Evolutionary conservation across 148 eudicot genomes (phyloP), one percentile per base, ranked within the genome.

Genomic region (Rhododendron griersonianum): DNA sequence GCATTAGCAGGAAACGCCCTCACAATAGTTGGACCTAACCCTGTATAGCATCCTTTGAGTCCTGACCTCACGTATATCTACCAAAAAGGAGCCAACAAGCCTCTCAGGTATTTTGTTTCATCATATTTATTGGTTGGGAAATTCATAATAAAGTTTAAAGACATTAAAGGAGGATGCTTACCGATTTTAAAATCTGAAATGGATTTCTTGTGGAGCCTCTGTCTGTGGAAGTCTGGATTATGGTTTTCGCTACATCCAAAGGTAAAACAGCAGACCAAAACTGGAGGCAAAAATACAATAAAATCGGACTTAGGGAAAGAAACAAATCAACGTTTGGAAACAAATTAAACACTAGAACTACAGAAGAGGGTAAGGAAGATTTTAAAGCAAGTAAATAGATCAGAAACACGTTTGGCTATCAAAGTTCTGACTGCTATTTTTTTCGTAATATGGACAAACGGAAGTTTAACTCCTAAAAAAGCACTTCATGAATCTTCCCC

Each of bases 1-100:
- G 99, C 99, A 91, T 96, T 96, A 81, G 99, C 99, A 86, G 99
- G 98, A 89, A 96, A 95, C 50, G 97, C 98, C 86, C 99, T 92
- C 13, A 89, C 86, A 55, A 93, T 55, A 48, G 99, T 96, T 80
- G 99, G 99, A 83, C 99, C 96, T 88, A 96, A 91, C 53, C 99
- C 98, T 25, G 98, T 90, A 84, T 96, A 96, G 86, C 98, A 96
- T 83, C 98, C 98, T 90, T 91, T 90, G 80, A 96, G 39, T 80
- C 99, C 99, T 51, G 96, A 91, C 85, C 93, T 93, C 86, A 84
- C 77, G 92, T 94, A 92, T 28, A 93, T 94, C 98, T 92, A 88
- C 85, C 87, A 88, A n/a, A 86, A 89, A 21, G 81, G 86, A 81
- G n/a, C 75, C 44, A 86, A 44, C 48, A 82, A 85, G 83, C 41